Evolutionary conservation across 139 green algal species (phyloP).

Genomic region (Tetratostichococcus sp.): DNA sequence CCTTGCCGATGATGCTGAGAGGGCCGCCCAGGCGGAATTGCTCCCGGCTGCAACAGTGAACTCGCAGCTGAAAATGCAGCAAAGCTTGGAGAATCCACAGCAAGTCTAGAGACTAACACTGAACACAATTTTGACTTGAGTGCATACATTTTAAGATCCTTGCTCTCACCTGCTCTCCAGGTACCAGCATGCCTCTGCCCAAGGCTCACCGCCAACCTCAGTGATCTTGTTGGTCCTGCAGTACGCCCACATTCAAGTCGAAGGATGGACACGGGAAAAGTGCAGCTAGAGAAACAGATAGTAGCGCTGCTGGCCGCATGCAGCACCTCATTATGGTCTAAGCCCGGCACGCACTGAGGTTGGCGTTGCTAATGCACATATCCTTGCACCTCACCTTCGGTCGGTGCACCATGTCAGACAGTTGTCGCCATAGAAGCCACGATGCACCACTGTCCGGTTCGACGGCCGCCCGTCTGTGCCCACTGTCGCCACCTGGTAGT

Average conservation of each 20-base stretch:
- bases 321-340: not conserved
- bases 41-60: conserved; percentile 29
- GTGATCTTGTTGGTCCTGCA: conserved; percentile 39
- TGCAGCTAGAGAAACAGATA: no score
- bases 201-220: conserved; percentile 44
- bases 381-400: conserved; percentile 55
- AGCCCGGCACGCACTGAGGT: no score
- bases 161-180: conserved; percentile 38
- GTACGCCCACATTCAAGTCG: not conserved
- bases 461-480: conserved; percentile 54
- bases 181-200: conserved; percentile 73
- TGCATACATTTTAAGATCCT: no score
- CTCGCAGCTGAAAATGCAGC: no score
- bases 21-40: conserved; percentile 63
- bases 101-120: no score
- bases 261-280: no score
- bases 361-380: no score
- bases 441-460: conserved; percentile 73
- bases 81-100: not conserved
- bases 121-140: no score
- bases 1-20: conserved; percentile 39
- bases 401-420: conserved; percentile 72
- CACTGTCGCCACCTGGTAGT: conserved; percentile 77
- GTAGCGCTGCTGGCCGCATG: not conserved
- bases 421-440: conserved; percentile 57